Base-by-base conservation (phyloP, 2,329 filamentous ascomycete species). In the Penicillium frequentans region DNA sequence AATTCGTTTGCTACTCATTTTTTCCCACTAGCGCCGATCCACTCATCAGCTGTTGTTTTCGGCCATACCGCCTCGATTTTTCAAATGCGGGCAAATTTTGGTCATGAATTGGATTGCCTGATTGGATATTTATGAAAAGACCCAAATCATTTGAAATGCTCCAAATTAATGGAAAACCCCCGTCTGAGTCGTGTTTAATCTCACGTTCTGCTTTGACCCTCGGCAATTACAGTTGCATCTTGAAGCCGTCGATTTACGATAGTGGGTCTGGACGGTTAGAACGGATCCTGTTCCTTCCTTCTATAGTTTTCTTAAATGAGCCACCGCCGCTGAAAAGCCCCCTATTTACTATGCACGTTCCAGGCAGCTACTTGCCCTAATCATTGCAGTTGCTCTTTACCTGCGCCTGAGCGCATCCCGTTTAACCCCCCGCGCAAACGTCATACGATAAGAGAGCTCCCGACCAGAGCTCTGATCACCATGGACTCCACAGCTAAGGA, bases 211-310 rank as follows among this genome's bases (percentile, higher is more conserved):
- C 8, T 37, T 45, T 14, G 6, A 29, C 19, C n/a, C 24, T 60
- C 58, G 58, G 60, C 59, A 62, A 21, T 55, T 62, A 21, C n/a
- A 21, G 16, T 54, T 23, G 16, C 21, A 33, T 43, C 33, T 53
- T 33, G 56, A 51, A 61, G 61, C 61, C 59, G 61, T 53, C 54
- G 29, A 19, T 42, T 49, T 19, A 10, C 29, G 43, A 45, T 52
- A 52, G 61, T 63, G 61, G 58, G 61, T 61, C 61, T 42, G 54
- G 21, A 61, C 61, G 61, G 61, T 63, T 63, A 63, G 58, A 49
- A 58, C 61, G 61, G 60, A 60, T 56, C 55, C 21, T 42, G 49
- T 53, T 49, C 52, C 54, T 50, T n/a, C n/a, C 43, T 55, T 54
- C 48, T 16, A 52, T 54, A 48, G 46, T 60, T 49, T 52, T 56